Evolutionary conservation across 2,329 filamentous ascomycete genomes (phyloP).

Genomic region (Aschersonia sp.): DNA sequence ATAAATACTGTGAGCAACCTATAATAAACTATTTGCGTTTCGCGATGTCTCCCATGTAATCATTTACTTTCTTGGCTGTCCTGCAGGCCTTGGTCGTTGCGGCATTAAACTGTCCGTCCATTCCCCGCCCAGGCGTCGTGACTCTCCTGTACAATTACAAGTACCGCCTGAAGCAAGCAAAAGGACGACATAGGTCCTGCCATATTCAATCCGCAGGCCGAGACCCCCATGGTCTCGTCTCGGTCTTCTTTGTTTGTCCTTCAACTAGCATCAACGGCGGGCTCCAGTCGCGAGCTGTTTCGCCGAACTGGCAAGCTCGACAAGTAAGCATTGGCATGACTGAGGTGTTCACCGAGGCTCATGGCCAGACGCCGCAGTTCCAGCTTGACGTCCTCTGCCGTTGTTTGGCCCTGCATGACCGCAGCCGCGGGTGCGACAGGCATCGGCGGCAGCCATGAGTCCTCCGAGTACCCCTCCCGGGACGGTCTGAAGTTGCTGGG

Average conservation of each 20-base stretch:
- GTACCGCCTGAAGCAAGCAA: background rate
- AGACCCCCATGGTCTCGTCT: background rate
- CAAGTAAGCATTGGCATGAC: constrained; percentile 28
- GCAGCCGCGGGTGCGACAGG: constrained; percentile 31
- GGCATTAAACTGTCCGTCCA: too few relatives aligned
- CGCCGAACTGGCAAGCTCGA: constrained; percentile 22
- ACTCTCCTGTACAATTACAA: too few relatives aligned
- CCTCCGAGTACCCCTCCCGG: constrained; percentile 6
- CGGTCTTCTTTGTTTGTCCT: background rate
- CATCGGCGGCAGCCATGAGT: constrained; percentile 17
- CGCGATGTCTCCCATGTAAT: too few relatives aligned
- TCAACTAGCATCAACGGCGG: constrained; percentile 2
- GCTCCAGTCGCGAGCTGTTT: constrained; percentile 12
- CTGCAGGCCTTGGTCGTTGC: too few relatives aligned
- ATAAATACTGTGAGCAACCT: too few relatives aligned
- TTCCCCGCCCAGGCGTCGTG: too few relatives aligned
- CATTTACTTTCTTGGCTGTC: too few relatives aligned
- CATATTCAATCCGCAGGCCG: too few relatives aligned
- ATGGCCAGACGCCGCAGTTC: constrained; percentile 35
- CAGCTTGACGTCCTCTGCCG: constrained; percentile 33
- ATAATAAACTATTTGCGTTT: too few relatives aligned
- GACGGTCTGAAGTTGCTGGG: constrained; percentile 7
- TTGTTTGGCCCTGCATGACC: constrained; percentile 40
- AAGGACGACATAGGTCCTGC: background rate
- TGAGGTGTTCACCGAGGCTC: constrained; percentile 33